phyloP scores from a whole-genome alignment of 2,329 filamentous ascomycete genomes.

The Neofusicoccum laricinum region DNA sequence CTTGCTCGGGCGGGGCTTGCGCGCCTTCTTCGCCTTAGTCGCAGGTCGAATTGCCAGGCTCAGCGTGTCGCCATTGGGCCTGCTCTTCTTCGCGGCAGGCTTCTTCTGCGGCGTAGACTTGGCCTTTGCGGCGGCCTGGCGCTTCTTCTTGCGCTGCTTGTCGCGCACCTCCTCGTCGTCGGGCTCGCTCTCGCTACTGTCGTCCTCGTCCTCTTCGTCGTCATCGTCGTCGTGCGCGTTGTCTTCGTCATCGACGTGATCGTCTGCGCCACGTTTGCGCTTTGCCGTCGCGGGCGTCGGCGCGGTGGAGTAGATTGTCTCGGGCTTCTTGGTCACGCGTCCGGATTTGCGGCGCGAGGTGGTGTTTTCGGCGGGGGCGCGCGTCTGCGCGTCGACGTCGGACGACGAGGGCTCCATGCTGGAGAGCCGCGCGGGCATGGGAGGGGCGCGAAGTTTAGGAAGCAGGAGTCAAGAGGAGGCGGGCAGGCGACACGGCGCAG shows the following conservation, averaged over 20 bases:
- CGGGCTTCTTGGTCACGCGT: conserved; percentile 39
- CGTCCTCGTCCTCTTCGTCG: conserved; percentile 21
- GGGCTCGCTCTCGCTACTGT: conserved; percentile 36
- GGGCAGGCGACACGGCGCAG: background rate
- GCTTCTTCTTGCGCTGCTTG: conserved; percentile 31
- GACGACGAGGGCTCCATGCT: conserved; percentile 20
- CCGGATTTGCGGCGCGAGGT: conserved; percentile 38
- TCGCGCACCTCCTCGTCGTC: conserved; percentile 38
- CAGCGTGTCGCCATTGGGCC: conserved; percentile 49
- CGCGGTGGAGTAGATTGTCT: conserved; percentile 30
- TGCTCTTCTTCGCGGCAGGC: conserved; percentile 52
- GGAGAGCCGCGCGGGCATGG: conserved; percentile 18
- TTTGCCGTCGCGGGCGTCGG: conserved; percentile 30
- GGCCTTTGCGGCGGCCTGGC: conserved; percentile 14
- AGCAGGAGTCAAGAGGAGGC: background rate
- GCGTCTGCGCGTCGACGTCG: conserved; percentile 17
- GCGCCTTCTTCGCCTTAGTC: conserved; percentile 41
- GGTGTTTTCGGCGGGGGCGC: conserved; percentile 13
- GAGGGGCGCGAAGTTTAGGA: background rate
- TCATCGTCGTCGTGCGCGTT: background rate
- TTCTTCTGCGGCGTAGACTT: conserved; percentile 29
- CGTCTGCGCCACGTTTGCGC: conserved; percentile 33
- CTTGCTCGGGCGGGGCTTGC: conserved; percentile 46
- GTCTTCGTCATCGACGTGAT: conserved; percentile 26
- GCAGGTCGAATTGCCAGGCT: conserved; percentile 56